Percentiles rank a stretch among this genome's conserved stretches.
Evolutionary conservation across 805 yeast species (phyloP).

Genomic region (Schwanniomyces occidentalis): DNA sequence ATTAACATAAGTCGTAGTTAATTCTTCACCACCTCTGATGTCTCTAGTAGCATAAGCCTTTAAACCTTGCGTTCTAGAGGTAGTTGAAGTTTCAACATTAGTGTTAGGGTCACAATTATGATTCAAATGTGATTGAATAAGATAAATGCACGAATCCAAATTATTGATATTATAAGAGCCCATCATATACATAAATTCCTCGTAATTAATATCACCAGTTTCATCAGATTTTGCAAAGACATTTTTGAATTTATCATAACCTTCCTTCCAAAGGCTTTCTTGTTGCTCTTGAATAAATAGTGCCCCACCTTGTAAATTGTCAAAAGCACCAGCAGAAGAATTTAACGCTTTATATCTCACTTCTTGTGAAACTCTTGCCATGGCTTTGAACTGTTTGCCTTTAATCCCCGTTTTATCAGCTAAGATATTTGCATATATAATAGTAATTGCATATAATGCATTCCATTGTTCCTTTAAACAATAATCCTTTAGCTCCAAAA

Average conservation of each 20-base stretch:
- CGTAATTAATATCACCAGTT: constrained; percentile 35
- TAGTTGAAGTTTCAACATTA: constrained; percentile 44
- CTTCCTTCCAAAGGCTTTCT: constrained; percentile 59
- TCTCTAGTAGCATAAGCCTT: constrained; percentile 59
- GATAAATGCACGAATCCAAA: constrained; percentile 60
- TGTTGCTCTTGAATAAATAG: constrained; percentile 56
- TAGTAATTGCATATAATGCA: constrained; percentile 65
- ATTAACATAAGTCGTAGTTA: constrained; percentile 68
- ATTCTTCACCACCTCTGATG: constrained; percentile 64
- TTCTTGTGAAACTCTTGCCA: constrained; percentile 72
- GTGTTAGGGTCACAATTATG: constrained; percentile 78
- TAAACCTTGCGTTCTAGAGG: constrained; percentile 51
- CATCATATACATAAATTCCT: constrained; percentile 58
- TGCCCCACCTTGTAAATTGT: constrained; percentile 52
- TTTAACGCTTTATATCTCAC: constrained; percentile 59
- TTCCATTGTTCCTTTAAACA: constrained; percentile 67
- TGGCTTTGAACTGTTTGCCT: constrained; percentile 51
- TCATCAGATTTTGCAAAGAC: constrained; percentile 46
- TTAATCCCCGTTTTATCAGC: constrained; percentile 44
- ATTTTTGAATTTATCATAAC: constrained; percentile 48
- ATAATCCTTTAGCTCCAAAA: constrained; percentile 57
- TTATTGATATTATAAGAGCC: constrained; percentile 79
- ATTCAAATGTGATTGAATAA: constrained; percentile 68
- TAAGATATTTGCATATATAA: constrained; percentile 49
- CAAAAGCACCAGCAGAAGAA: constrained; percentile 55